A percentile compares a stretch with the other conserved stretches of the same genome.
Evolutionary conservation across 495 filamentous ascomycete species (phyloP).

Genomic region (Tuber magnatum): DNA sequence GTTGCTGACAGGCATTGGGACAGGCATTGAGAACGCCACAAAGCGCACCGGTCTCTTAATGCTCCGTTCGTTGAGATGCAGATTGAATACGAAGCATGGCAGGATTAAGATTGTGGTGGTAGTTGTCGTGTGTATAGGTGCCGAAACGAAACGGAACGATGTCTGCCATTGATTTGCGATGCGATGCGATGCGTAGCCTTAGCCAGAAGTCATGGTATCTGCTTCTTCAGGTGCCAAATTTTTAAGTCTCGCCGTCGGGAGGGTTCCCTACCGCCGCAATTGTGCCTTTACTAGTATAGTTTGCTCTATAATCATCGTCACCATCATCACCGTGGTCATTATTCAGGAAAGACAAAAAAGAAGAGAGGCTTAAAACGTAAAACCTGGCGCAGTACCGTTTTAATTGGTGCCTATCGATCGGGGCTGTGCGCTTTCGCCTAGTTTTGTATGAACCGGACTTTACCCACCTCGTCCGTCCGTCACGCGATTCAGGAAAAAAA

Average conservation of each 20-base stretch:
- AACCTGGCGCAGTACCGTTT: not conserved
- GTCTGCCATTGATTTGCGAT: not conserved
- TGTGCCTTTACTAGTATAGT: not conserved
- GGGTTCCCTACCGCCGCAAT: not conserved
- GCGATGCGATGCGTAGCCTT: not conserved
- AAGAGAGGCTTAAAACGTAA: not conserved
- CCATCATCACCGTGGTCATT: not conserved
- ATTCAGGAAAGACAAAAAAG: not conserved
- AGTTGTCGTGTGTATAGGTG: not conserved
- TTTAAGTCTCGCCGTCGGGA: not conserved
- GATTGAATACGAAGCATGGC: constrained; percentile 4
- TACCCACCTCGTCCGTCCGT: not conserved
- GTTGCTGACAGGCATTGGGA: constrained; percentile 3
- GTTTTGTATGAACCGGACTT: not conserved
- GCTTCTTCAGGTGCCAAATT: not conserved
- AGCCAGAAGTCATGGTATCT: not conserved
- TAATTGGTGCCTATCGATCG: not conserved
- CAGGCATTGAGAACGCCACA: not conserved
- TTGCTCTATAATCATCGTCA: not conserved
- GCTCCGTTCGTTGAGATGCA: constrained; percentile 4
- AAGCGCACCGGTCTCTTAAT: constrained; percentile 1
- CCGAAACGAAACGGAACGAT: not conserved
- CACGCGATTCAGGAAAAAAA: not conserved
- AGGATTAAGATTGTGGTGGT: not conserved
- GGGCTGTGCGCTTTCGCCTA: not conserved